Conservation (phyloP, 768 basidiomycete genomes). For the Psilocybe sp. region DNA sequence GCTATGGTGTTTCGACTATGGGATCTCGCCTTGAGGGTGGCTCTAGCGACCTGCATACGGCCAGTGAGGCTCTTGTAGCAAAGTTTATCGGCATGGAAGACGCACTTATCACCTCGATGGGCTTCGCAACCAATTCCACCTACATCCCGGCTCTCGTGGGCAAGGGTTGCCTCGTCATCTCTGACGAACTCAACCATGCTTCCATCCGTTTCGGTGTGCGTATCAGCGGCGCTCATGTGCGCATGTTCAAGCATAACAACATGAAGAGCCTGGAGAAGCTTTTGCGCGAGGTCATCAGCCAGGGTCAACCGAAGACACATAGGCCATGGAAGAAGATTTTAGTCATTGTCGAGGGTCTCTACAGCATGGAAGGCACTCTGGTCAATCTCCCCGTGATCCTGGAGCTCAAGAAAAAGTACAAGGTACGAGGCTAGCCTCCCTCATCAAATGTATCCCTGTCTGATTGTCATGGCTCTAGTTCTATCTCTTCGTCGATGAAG, state of each 20-base stretch:
- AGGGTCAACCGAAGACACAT: slow-evolving; percentile 97
- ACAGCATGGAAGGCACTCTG: slow-evolving; percentile 98
- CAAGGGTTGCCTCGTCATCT: slow-evolving; percentile 93
- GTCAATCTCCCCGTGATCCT: slow-evolving; percentile 80
- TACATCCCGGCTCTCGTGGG: slow-evolving; percentile 87
- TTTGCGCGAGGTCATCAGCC: slow-evolving; percentile 88
- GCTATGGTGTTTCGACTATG: slow-evolving; percentile 77
- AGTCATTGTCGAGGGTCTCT: slow-evolving; percentile 91
- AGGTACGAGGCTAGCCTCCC: slow-evolving; percentile 50
- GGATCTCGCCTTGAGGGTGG: slow-evolving; percentile 83
- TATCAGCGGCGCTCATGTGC: slow-evolving; percentile 81
- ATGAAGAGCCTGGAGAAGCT: slow-evolving; percentile 79
- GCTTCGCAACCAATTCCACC: slow-evolving; percentile 94
- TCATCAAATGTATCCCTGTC: neutral
- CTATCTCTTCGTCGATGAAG: slow-evolving; percentile 94
- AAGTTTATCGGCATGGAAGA: slow-evolving; percentile 90
- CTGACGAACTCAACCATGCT: slow-evolving; percentile 95
- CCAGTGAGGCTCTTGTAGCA: slow-evolving; percentile 84
- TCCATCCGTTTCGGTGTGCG: slow-evolving; percentile 92
- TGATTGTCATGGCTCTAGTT: slow-evolving; percentile 58
- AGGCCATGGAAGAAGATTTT: slow-evolving; percentile 99
- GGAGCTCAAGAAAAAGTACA: slow-evolving; percentile 91
- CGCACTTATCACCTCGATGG: slow-evolving; percentile 89
- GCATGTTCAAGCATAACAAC: slow-evolving; percentile 97
- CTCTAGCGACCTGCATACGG: slow-evolving; percentile 78